These are phyloP conservation scores for Yarrowia osloensis DNA, from an alignment of 805 yeast genomes.

Conservation along the genomic window DNA sequence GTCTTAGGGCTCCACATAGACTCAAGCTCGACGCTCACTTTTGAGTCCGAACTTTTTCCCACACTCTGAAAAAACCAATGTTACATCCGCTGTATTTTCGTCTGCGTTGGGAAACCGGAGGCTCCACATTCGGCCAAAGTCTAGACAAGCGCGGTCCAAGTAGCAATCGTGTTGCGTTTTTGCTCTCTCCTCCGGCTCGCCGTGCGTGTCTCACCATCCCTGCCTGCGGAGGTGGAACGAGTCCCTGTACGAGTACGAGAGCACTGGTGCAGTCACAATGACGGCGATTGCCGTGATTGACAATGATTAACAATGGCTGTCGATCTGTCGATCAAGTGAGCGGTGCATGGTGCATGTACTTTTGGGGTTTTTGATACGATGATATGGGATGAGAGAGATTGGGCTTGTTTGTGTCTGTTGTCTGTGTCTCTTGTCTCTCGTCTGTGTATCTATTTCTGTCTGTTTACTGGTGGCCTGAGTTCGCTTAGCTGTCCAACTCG, in stretches of 20 bases:
- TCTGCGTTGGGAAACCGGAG: background rate
- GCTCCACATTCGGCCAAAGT: background rate
- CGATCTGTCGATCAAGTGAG: background rate
- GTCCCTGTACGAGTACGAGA: too few species aligned
- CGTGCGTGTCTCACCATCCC: background rate
- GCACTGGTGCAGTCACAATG: too few species aligned
- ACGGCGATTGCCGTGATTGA: background rate
- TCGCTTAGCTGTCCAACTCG: too few species aligned
- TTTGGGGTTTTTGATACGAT: too few species aligned
- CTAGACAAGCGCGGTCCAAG: background rate
- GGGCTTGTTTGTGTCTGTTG: too few species aligned
- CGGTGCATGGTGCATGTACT: too few species aligned
- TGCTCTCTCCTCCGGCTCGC: background rate
- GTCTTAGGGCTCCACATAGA: background rate
- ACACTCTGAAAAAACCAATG: background rate
- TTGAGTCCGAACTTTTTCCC: too few species aligned
- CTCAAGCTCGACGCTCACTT: background rate
- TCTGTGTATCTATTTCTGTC: too few species aligned
- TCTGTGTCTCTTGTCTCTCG: too few species aligned
- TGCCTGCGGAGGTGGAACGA: too few species aligned
- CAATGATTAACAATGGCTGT: background rate
- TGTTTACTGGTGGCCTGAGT: too few species aligned
- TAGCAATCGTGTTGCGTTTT: background rate
- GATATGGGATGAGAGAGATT: too few species aligned
- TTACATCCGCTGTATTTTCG: background rate